These are phyloP conservation scores for Patellifolia procumbens DNA, from an alignment of 179 eudicot genomes.

Conservation along the genomic window DNA sequence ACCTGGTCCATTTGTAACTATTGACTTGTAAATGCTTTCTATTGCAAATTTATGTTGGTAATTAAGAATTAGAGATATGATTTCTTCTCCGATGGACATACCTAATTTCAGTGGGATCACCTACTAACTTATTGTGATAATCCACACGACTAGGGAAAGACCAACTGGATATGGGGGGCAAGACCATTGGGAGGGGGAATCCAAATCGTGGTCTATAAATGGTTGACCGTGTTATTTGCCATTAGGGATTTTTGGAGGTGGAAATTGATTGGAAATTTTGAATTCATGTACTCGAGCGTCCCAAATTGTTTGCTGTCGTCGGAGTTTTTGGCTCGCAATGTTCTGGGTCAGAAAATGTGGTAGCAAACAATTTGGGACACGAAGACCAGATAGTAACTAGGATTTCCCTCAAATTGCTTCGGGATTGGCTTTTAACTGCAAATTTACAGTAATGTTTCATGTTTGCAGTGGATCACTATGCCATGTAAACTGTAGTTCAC, in stretches of 20 bases:
- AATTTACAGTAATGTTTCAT: background rate
- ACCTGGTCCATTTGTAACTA: slow-evolving; percentile 19
- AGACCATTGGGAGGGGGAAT: background rate
- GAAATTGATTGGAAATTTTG: background rate
- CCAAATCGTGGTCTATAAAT: too few relatives aligned
- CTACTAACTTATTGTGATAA: background rate
- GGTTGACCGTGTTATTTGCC: too few relatives aligned
- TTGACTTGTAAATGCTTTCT: slow-evolving; percentile 26
- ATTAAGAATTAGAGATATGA: background rate
- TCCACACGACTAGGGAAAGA: background rate
- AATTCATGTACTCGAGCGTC: background rate
- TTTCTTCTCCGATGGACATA: background rate
- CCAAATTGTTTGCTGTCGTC: background rate
- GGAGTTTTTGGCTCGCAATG: background rate
- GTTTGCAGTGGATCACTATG: background rate
- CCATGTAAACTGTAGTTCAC: background rate
- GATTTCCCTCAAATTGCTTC: too few relatives aligned
- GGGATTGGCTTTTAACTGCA: background rate
- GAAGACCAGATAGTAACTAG: background rate
- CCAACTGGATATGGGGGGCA: background rate
- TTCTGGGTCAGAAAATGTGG: background rate
- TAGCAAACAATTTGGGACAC: background rate
- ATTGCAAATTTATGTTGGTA: slow-evolving; percentile 7
- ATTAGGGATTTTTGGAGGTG: too few relatives aligned
- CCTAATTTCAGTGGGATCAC: background rate